Evolutionary conservation across 257 asterid genomes (phyloP).

Genomic region (Gynochthodes officinalis): DNA sequence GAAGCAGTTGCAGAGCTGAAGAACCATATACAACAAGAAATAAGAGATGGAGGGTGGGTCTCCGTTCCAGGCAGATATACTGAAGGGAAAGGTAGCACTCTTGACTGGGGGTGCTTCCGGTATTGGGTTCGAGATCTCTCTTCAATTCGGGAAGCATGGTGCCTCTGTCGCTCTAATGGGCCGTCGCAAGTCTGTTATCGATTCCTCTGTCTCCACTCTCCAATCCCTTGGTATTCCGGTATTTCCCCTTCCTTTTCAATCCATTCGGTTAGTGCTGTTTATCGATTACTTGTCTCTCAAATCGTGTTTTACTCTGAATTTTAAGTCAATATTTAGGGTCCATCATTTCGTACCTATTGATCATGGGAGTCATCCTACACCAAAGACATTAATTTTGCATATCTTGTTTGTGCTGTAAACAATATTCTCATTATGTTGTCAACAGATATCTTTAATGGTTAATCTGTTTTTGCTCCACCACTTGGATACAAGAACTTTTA

Average conservation of each 20-base stretch:
- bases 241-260: not conserved
- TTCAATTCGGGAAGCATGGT: constrained; percentile 84
- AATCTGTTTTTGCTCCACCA: not conserved
- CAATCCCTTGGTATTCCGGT: constrained; percentile 68
- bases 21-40: too few species aligned
- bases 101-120: constrained; percentile 96
- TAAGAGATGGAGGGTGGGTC: constrained; percentile 50
- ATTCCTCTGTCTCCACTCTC: constrained; percentile 71
- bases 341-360: not conserved
- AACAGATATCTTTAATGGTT: not conserved
- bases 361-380: not conserved
- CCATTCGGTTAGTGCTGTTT: not conserved
- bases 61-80: constrained; percentile 66
- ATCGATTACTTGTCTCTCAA: not conserved
- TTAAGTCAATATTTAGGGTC: not conserved
- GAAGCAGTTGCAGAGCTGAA: not conserved
- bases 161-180: constrained; percentile 91
- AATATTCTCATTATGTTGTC: not conserved
- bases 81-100: constrained; percentile 72
- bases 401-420: not conserved
- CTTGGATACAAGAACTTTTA: too few species aligned
- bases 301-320: not conserved
- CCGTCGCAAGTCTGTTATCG: constrained; percentile 67
- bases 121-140: constrained; percentile 72
- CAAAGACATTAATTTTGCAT: not conserved